These are phyloP conservation scores for Hammondia hammondi DNA, from an alignment of 169 alveolate species.

Conservation along the genomic window DNA sequence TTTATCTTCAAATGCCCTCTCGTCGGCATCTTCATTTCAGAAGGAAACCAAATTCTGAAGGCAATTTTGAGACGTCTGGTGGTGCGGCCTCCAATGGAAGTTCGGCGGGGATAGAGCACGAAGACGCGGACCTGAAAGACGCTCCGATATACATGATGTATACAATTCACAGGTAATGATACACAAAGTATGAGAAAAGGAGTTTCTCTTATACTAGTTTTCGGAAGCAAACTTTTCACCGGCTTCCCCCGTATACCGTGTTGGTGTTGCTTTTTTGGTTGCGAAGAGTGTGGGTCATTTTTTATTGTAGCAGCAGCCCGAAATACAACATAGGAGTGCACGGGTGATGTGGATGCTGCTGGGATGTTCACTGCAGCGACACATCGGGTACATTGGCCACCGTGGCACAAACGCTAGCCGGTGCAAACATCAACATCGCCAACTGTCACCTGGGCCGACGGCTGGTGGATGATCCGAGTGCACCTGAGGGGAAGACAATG, in stretches of 20 bases:
- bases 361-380: not conserved
- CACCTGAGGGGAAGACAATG: not conserved
- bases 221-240: too few species aligned
- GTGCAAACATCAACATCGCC: conserved; percentile 18
- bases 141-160: not conserved
- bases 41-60: not conserved
- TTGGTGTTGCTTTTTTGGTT: too few species aligned
- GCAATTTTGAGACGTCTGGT: not conserved
- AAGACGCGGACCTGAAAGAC: not conserved
- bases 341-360: too few species aligned
- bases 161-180: not conserved
- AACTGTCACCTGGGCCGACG: conserved; percentile 47
- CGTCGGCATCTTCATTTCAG: not conserved
- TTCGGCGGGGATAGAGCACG: not conserved
- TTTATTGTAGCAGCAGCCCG: too few species aligned
- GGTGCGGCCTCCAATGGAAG: not conserved
- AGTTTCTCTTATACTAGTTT: too few species aligned
- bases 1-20: not conserved
- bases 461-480: not conserved
- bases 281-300: too few species aligned
- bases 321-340: too few species aligned
- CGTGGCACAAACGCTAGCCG: conserved; percentile 2
- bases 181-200: too few species aligned
- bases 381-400: not conserved
- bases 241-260: too few species aligned